Evolutionary conservation across 2,329 filamentous ascomycete genomes (phyloP).

Genomic region (Penicillium sp.): DNA sequence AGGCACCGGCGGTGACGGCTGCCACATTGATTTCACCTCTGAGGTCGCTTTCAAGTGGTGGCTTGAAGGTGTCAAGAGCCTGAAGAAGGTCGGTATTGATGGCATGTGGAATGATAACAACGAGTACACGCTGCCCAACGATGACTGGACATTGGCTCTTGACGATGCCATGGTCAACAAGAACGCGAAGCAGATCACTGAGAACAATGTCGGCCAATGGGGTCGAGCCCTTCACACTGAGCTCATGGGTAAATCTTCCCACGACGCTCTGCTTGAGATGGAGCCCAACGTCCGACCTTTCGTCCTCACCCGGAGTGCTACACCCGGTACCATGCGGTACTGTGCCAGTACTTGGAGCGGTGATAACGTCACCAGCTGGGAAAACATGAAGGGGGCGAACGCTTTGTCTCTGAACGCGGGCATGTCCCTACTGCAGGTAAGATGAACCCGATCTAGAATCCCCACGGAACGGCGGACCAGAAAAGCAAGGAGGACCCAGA

Average conservation of each 20-base stretch:
- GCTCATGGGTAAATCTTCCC: slow-evolving; percentile 69
- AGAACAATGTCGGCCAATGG: slow-evolving; percentile 65
- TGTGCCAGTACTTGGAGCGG: slow-evolving; percentile 73
- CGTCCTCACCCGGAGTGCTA: slow-evolving; percentile 70
- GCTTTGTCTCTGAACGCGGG: slow-evolving; percentile 69
- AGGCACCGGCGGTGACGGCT: slow-evolving; percentile 68
- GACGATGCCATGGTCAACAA: slow-evolving; percentile 48
- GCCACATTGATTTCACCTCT: slow-evolving; percentile 74
- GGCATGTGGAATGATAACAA: slow-evolving; percentile 82
- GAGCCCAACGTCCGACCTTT: slow-evolving; percentile 65
- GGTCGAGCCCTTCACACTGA: slow-evolving; percentile 70
- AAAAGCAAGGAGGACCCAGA: neutral
- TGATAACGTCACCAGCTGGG: slow-evolving; percentile 74
- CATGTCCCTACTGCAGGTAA: slow-evolving; percentile 58
- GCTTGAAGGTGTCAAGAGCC: slow-evolving; percentile 66
- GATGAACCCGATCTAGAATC: neutral
- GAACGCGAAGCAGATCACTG: slow-evolving; percentile 41
- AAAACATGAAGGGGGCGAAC: slow-evolving; percentile 71
- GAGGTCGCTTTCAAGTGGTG: slow-evolving; percentile 69
- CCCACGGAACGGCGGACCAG: neutral
- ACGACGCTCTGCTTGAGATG: slow-evolving; percentile 64
- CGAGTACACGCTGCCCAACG: slow-evolving; percentile 68
- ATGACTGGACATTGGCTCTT: slow-evolving; percentile 66
- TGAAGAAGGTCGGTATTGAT: slow-evolving; percentile 67
- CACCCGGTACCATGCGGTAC: slow-evolving; percentile 69